Evolutionary conservation across 495 filamentous ascomycete genomes (phyloP).

Genomic region (Barbatosphaeria neglecta): DNA sequence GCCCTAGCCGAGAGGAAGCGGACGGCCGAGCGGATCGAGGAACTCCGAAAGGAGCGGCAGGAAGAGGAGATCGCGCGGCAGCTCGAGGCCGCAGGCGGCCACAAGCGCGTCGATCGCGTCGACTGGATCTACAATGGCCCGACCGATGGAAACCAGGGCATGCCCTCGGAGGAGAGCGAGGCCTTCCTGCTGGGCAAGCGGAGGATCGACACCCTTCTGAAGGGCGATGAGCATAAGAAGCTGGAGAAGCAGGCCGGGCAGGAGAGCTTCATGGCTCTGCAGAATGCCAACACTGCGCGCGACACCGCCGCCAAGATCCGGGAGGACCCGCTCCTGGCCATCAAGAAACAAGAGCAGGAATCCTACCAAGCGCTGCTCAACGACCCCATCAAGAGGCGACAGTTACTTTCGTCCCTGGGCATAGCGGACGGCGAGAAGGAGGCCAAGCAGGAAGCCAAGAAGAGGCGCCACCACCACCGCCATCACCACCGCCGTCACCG

Average conservation of each 20-base stretch:
- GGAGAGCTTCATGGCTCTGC: conserved; percentile 47
- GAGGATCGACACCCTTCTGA: conserved; percentile 79
- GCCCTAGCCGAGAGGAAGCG: conserved; percentile 93
- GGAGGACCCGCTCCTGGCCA: conserved; percentile 80
- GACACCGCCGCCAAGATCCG: conserved; percentile 77
- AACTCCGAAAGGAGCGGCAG: conserved; percentile 85
- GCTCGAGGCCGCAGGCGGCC: conserved; percentile 77
- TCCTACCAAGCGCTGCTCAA: conserved; percentile 84
- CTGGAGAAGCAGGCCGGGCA: conserved; percentile 69
- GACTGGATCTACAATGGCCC: conserved; percentile 98
- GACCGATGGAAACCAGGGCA: conserved; percentile 56
- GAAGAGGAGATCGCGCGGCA: conserved; percentile 85
- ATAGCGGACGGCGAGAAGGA: conserved; percentile 29
- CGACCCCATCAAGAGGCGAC: conserved; percentile 59
- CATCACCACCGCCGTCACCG: conserved; percentile 39
- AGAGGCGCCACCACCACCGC: conserved; percentile 34
- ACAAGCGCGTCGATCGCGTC: conserved; percentile 61
- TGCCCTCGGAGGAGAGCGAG: conserved; percentile 86
- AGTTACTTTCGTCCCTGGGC: conserved; percentile 52
- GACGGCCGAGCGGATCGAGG: conserved; percentile 72
- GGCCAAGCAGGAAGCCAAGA: conserved; percentile 32
- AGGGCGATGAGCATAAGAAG: conserved; percentile 68
- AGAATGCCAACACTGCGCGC: conserved; percentile 50
- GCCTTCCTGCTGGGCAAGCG: conserved; percentile 87
- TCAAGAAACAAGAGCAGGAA: conserved; percentile 85